These are phyloP conservation scores for Exophiala oligosperma DNA, from an alignment of 2,329 filamentous ascomycete species.

Conservation along the genomic window DNA sequence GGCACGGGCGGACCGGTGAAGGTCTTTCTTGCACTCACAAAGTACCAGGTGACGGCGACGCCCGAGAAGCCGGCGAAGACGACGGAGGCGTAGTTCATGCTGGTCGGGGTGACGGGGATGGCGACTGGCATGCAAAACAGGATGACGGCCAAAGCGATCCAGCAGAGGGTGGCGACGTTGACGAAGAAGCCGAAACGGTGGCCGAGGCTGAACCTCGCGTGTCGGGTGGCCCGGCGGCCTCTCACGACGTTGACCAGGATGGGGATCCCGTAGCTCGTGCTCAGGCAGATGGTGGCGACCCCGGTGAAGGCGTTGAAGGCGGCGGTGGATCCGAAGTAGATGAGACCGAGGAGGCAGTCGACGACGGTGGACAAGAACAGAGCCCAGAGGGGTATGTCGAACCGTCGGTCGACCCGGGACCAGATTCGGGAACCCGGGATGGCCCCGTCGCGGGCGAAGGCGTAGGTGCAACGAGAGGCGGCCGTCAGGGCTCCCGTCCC, in stretches of 20 bases:
- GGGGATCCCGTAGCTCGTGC: constrained; percentile 48
- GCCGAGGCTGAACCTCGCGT: constrained; percentile 52
- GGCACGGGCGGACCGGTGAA: constrained; percentile 57
- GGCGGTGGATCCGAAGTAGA: constrained; percentile 31
- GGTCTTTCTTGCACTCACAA: constrained; percentile 61
- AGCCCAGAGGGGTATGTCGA: constrained; percentile 20
- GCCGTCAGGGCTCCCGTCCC: constrained; percentile 52
- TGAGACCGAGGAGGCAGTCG: constrained; percentile 47
- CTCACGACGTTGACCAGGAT: constrained; percentile 47
- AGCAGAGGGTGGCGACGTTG: constrained; percentile 47
- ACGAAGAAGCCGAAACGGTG: constrained; percentile 41
- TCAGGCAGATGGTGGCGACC: constrained; percentile 51
- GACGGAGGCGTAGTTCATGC: constrained; percentile 46
- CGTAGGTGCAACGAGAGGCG: constrained; percentile 53
- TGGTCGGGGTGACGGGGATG: constrained; percentile 37
- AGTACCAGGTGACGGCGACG: constrained; percentile 60
- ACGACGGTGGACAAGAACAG: constrained; percentile 40
- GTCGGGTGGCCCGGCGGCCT: constrained; percentile 46
- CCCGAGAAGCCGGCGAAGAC: constrained; percentile 39
- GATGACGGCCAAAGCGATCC: constrained; percentile 52
- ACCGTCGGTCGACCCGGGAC: constrained; percentile 11
- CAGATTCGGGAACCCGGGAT: constrained; percentile 17
- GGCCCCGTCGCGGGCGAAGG: constrained; percentile 29
- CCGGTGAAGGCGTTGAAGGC: constrained; percentile 26
- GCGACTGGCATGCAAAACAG: constrained; percentile 48